A percentile compares a stretch with the other conserved stretches of the same genome.
These are phyloP conservation scores for Pyrus betulifolia DNA, from an alignment of 306 rosid species.

Conservation along the genomic window DNA sequence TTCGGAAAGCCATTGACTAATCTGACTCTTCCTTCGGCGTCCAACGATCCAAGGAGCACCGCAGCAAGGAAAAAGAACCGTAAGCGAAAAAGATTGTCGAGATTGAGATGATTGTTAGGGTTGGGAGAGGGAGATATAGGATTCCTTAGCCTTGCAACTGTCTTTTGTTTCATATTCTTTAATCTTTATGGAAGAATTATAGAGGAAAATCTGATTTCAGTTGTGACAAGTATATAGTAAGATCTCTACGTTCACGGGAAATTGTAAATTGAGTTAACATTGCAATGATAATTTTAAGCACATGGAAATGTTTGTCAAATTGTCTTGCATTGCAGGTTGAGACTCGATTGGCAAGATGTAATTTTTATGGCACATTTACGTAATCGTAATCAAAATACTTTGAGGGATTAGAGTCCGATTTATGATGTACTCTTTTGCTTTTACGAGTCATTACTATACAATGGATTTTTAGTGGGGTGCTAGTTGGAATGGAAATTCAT, in stretches of 20 bases:
- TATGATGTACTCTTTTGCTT: too few species aligned
- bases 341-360: neutral
- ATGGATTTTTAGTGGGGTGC: too few species aligned
- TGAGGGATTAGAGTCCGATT: too few species aligned
- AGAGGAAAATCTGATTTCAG: neutral
- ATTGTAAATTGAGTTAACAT: neutral
- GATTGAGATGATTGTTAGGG: slow-evolving; percentile 35
- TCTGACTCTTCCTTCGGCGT: slow-evolving; percentile 25
- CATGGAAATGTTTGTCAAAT: neutral
- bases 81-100: slow-evolving; percentile 49
- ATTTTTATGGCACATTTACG: neutral
- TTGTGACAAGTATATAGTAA: neutral
- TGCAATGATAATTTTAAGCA: neutral
- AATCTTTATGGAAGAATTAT: neutral
- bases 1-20: slow-evolving; percentile 44
- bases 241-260: neutral
- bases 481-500: too few species aligned
- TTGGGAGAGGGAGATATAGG: neutral
- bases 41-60: slow-evolving; percentile 18
- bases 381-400: too few species aligned
- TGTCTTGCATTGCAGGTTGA: neutral
- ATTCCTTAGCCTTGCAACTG: neutral
- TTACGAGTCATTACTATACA: too few species aligned
- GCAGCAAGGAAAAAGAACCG: slow-evolving; percentile 29
- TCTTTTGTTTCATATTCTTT: slow-evolving; percentile 1